Evolutionary conservation across 73 alveolate genomes (phyloP), one percentile per base, ranked within the genome.

Genomic region (Strombidium stylifer): DNA sequence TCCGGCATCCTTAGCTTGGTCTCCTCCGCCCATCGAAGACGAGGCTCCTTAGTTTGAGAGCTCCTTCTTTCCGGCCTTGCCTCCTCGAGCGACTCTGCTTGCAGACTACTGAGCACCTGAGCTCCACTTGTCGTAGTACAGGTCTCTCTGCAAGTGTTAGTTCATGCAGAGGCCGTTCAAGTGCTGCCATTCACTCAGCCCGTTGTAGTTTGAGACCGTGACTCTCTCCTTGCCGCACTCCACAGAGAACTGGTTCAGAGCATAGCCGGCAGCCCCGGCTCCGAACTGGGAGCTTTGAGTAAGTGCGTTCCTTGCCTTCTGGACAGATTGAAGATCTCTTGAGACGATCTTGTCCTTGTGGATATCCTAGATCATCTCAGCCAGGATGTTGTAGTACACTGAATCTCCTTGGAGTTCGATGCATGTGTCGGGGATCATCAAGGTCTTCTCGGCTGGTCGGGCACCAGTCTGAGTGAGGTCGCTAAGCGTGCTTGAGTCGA

Each of bases 171-270:
- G 41, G 6, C 69, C 78, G 27, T 64, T 64, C 42, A 64, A 64
- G 27, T 64, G 45, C 54, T 64, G 32, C 78, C 78, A 64, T 20
- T 64, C 78, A 4, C 57, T 28, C n/a, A 46, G 3, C 11, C 78
- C 78, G 45, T 64, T 42, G 27, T 40, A 64, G 24, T 46, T 46
- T 25, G 10, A 64, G 28, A 40, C 45, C 14, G 45, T 35, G 12
- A 25, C 65, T 15, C 27, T 18, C 16, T 64, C 78, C 14, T 46
- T 64, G 5, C 19, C 19, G 28, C 46, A 35, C 8, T 60, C 61
- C 0, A 35, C 21, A n/a, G n/a, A n/a, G n/a, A n/a, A n/a, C n/a
- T n/a, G n/a, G n/a, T n/a, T n/a, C n/a, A n/a, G n/a, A n/a, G n/a
- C n/a, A n/a, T n/a, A n/a, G n/a, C n/a, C n/a, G n/a, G n/a, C n/a